phyloP scores from a whole-genome alignment of 2,329 filamentous ascomycete species.

The Fusarium pseudograminearum region DNA sequence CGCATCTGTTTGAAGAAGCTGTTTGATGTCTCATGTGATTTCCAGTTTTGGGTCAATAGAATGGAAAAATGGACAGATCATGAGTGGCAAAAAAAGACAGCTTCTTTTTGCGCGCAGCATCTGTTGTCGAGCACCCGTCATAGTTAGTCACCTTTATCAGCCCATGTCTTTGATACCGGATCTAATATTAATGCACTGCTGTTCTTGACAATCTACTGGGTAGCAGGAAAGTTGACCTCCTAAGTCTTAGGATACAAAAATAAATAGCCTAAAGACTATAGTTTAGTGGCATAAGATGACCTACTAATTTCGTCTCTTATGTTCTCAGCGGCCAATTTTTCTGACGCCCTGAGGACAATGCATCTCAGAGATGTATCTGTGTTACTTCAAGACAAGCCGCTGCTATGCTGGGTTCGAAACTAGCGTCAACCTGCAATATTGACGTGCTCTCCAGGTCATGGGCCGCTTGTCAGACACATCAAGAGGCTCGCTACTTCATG shows the following conservation, averaged over 20 bases:
- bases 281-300: too few relatives aligned
- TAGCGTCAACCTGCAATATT: conserved; percentile 15
- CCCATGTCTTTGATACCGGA: conserved; percentile 21
- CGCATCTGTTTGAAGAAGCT: conserved; percentile 10
- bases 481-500: conserved; percentile 32
- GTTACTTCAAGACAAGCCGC: background rate
- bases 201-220: too few relatives aligned
- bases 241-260: too few relatives aligned
- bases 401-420: background rate
- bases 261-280: too few relatives aligned
- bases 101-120: conserved; percentile 19
- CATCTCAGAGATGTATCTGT: background rate
- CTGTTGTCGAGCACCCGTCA: conserved; percentile 12
- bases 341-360: too few relatives aligned
- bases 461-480: conserved; percentile 11
- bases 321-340: too few relatives aligned
- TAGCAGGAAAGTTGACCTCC: too few relatives aligned
- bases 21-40: conserved; percentile 36
- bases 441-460: conserved; percentile 5
- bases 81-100: conserved; percentile 23
- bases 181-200: background rate
- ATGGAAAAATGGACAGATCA: conserved; percentile 7
- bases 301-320: too few relatives aligned
- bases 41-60: conserved; percentile 2
- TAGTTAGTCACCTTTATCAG: conserved; percentile 25